Base-by-base conservation (phyloP, 495 filamentous ascomycete genomes). In the Baudoinia panamericana region DNA sequence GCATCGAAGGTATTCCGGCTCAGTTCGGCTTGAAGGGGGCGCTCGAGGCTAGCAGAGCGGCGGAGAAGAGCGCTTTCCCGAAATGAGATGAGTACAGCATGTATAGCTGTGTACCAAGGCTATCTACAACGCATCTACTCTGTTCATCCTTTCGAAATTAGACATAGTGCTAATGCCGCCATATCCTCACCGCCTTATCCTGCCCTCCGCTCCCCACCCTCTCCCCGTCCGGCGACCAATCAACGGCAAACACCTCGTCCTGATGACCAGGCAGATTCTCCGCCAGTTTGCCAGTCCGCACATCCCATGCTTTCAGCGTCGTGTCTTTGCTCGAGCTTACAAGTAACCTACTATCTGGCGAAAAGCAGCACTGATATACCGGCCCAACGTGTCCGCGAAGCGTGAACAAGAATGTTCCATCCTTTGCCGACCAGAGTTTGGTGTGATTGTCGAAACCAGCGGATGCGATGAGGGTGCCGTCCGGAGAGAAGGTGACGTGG, bases 221-320 rank as follows among this genome's bases (percentile, higher is more conserved):
- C 40, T 79, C 65, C 17, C 86, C 86, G 60, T 93, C 85, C 9
- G 82, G 75, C 55, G 76, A 81, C 86, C 86, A 94, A 57, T 93
- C 86, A 13, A 94, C 80, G 1, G 84, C 84, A 63, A 81, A 93
- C 8, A 96, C 90, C 63, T 96, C 86, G 51, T 94, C 92, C 55
- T 84, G 71, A 61, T 99, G 92, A 4, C 90, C 92, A 0, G 87
- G 86, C 19, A 99, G 68, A 69, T 99, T 86, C 53, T 71, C 78
- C 44, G 73, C 70, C 39, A 96, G 60, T 55, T 88, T 94, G 10
- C 81, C 83, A 0, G 74, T 86, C 32, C 78, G 68, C 36, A 90
- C 76, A 56, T 92, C 83, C 85, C 88, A 95, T 4, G 88, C 78
- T 58, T 97, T 97, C 22, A 96, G 59, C 1, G 92, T 99, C 5